These are phyloP conservation scores for Paramecium sexaurelia DNA, from an alignment of 73 alveolate genomes.

Conservation along the genomic window DNA sequence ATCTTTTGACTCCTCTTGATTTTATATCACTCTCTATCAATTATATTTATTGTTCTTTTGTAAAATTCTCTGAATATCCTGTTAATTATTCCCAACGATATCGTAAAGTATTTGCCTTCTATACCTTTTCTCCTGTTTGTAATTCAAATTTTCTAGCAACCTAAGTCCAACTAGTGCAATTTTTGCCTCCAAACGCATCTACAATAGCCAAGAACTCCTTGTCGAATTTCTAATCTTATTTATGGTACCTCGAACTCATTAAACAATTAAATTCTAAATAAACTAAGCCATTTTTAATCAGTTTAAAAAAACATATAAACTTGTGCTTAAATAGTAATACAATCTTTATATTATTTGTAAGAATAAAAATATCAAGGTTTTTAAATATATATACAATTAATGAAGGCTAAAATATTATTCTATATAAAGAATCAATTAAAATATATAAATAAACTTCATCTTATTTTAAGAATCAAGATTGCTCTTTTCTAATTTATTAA, in stretches of 20 bases:
- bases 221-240: neutral
- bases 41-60: neutral
- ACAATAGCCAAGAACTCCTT: neutral
- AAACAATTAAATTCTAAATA: neutral
- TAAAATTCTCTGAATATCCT: neutral
- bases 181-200: constrained; percentile 16
- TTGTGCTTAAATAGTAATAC: neutral
- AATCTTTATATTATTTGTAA: neutral
- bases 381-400: neutral
- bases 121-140: neutral
- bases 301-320: neutral
- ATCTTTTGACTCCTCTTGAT: neutral
- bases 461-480: no score
- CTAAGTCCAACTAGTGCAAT: constrained; percentile 9
- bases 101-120: neutral
- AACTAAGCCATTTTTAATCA: neutral
- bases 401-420: no score
- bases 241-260: neutral
- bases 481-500: no score
- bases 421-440: no score
- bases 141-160: neutral
- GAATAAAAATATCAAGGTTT: neutral
- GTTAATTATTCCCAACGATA: neutral
- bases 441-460: no score
- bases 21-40: neutral